These are phyloP conservation scores for Acer saccharum DNA, from an alignment of 345 rosid genomes.

Conservation along the genomic window DNA sequence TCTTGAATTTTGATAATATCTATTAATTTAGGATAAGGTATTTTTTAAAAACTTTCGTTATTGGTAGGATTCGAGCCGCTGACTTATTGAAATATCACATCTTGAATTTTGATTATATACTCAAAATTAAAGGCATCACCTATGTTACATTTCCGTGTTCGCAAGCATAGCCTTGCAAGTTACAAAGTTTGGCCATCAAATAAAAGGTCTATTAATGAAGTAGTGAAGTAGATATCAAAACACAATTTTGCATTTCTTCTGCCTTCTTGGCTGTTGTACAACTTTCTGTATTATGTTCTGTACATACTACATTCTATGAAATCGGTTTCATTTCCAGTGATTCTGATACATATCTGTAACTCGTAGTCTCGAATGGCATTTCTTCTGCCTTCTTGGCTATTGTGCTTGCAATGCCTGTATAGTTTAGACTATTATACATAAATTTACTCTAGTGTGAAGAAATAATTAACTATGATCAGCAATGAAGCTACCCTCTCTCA, in stretches of 20 bases:
- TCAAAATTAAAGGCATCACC: too few relatives aligned
- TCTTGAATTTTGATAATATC: too few relatives aligned
- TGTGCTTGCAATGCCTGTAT: neutral
- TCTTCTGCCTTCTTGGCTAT: too few relatives aligned
- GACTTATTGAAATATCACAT: too few relatives aligned
- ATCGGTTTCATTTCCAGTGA: neutral
- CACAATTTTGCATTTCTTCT: neutral
- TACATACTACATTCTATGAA: neutral
- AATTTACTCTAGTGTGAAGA: neutral
- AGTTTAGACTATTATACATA: neutral
- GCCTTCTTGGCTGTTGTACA: neutral
- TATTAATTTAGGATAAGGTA: too few relatives aligned
- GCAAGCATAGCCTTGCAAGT: too few relatives aligned
- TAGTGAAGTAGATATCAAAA: neutral
- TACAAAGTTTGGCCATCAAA: too few relatives aligned
- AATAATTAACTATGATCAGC: neutral
- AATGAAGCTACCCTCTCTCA: slow-evolving; percentile 50
- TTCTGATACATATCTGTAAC: neutral
- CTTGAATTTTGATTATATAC: too few relatives aligned
- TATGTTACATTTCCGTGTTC: too few relatives aligned
- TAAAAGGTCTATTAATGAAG: neutral
- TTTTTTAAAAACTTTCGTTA: too few relatives aligned
- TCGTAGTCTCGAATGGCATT: neutral
- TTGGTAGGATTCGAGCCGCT: too few relatives aligned
- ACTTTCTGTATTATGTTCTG: neutral